phyloP scores from a whole-genome alignment of 768 basidiomycete genomes.

The Galerina marginata region DNA sequence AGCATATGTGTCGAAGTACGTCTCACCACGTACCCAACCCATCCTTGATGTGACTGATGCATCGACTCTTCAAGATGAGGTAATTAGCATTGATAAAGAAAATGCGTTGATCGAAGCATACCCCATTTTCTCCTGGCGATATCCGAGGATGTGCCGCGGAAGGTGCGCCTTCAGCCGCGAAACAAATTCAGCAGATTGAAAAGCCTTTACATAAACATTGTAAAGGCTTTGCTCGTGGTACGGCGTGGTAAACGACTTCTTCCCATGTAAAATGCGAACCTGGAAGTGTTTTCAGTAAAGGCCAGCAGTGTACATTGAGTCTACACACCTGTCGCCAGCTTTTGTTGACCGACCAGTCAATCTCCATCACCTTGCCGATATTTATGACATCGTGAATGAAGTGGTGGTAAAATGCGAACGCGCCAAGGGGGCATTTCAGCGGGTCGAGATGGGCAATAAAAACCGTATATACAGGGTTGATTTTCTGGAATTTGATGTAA shows the following conservation, averaged over 20 bases:
- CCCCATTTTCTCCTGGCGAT: conserved; percentile 31
- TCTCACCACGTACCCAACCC: conserved; percentile 29
- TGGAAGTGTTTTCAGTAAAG: conserved; percentile 1
- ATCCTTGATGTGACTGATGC: conserved; percentile 25
- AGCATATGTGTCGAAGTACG: conserved; percentile 27
- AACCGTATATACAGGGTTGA: conserved; percentile 33
- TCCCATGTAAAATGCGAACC: conserved; percentile 26
- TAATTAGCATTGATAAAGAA: not conserved
- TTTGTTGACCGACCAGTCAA: conserved; percentile 34
- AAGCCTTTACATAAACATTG: conserved; percentile 28
- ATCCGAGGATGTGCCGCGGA: conserved; percentile 30
- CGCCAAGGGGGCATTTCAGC: conserved; percentile 31
- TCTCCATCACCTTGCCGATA: conserved; percentile 18
- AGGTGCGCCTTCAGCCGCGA: conserved; percentile 30
- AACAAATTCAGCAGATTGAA: conserved; percentile 16
- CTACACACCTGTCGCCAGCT: conserved; percentile 30
- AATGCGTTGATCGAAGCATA: not conserved
- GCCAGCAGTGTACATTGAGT: not conserved
- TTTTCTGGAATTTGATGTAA: conserved; percentile 19
- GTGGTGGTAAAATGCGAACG: conserved; percentile 32
- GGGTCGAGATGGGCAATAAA: conserved; percentile 34
- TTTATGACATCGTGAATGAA: conserved; percentile 29
- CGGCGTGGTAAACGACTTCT: conserved; percentile 15
- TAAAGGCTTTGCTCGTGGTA: conserved; percentile 31
- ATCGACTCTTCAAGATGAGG: conserved; percentile 20